Evolutionary conservation across 768 basidiomycete species (phyloP).

Genomic region (Pleurotus pulmonarius): DNA sequence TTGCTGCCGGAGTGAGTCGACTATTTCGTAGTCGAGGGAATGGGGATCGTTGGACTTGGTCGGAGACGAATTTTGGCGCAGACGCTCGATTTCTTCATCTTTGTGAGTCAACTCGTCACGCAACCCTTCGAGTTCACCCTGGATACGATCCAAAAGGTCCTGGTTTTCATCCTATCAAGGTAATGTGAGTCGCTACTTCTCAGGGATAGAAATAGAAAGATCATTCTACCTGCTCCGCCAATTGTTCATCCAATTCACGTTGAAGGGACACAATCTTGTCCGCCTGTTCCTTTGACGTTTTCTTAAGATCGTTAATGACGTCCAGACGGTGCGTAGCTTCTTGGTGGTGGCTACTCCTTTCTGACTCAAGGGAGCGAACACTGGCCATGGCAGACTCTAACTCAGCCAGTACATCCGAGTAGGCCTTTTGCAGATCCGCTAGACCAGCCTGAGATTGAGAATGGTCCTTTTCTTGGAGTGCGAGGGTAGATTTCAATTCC

Average conservation of each 20-base stretch:
- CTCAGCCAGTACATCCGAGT: constrained; percentile 58
- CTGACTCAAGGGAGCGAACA: constrained; percentile 57
- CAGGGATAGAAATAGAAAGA: not conserved
- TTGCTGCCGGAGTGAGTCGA: constrained; percentile 67
- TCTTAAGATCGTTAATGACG: constrained; percentile 52
- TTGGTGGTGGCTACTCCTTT: constrained; percentile 58
- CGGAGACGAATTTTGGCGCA: constrained; percentile 39
- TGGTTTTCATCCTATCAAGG: constrained; percentile 49
- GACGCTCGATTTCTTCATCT: constrained; percentile 63
- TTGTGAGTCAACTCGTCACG: constrained; percentile 56
- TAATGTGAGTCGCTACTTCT: not conserved
- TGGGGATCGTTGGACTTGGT: constrained; percentile 34
- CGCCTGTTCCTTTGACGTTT: constrained; percentile 39
- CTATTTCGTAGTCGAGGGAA: constrained; percentile 72
- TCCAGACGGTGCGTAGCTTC: constrained; percentile 50
- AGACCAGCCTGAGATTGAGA: constrained; percentile 43
- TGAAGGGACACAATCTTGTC: constrained; percentile 53
- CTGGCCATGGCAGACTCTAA: constrained; percentile 51
- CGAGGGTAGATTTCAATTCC: constrained; percentile 40
- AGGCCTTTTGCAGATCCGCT: constrained; percentile 59
- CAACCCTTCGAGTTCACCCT: constrained; percentile 69
- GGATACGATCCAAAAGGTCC: constrained; percentile 58
- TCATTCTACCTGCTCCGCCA: constrained; percentile 31
- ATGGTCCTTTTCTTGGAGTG: constrained; percentile 50
- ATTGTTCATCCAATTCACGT: constrained; percentile 47